Evolutionary conservation across 345 rosid species (phyloP), one percentile per base, ranked within the genome.

Genomic region (Hibiscus mutabilis): DNA sequence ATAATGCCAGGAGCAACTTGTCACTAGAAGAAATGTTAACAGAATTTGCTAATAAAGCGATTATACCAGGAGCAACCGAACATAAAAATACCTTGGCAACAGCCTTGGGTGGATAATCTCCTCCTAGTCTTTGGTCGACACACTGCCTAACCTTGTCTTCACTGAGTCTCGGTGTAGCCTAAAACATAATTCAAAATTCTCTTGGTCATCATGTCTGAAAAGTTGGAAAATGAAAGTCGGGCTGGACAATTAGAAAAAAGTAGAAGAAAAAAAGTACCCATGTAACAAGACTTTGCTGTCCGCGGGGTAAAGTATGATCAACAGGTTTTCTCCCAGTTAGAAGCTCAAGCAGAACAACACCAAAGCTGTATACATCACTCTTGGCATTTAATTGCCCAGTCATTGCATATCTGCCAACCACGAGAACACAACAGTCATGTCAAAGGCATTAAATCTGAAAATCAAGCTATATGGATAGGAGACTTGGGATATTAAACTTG

Each of bases 91-190:
- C 98, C 98, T 90, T 92, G 46, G 99, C 97, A 64, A 95, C 97
- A 22, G 97, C 99, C 86, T 95, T 95, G 8, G 92, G 88, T 68
- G 99, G 99, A 75, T 80, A 95, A 18, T 90, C 96, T 47, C 92
- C 92, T 71, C 89, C 87, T 14, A 92, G 89, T 81, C 94, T 92
- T 78, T 96, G 78, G 88, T 95, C 99, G 53, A 92, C 91, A 68
- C 98, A 92, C 60, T 95, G 99, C 79, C 84, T 87, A 63, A 92
- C 96, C 78, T 92, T 92, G 86, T 95, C 98, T 82, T 95, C 98
- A 40, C 97, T 89, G 25, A 95, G 90, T 82, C 86, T 92, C 61
- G 99, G 99, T 52, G 98, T 84, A 57, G 98, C 99, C 99, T 95
- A 37, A n/a, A n/a, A 75, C 53, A 55, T 21, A 56, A 51, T 21